Evolutionary conservation across 768 basidiomycete genomes (phyloP), one percentile per base, ranked within the genome.

Genomic region (Boletus coccyginus): DNA sequence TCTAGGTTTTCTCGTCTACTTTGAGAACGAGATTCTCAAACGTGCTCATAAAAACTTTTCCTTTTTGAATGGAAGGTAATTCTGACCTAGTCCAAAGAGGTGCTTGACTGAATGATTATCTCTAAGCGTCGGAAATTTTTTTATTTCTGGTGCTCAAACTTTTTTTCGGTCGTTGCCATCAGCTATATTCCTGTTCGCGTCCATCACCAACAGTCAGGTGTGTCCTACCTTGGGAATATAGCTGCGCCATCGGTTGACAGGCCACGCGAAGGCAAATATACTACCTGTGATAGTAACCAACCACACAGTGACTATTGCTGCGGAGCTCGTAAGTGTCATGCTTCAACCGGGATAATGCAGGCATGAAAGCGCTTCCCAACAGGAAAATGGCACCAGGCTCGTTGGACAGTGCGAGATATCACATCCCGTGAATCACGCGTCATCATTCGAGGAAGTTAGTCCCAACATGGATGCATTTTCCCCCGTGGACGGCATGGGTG

Each of bases 381-480:
- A 91, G 89, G 84, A 86, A 66, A 83, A 94, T 62, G 90, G 90
- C 12, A 74, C 80, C 31, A 83, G 79, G 48, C 81, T 98, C 42
- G 85, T 95, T 41, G 94, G 94, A 16, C 94, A 97, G 73, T 96
- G 93, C 68, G 89, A 93, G 64, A 94, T 96, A 61, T 94, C 93
- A 3, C 94, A 96, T 70, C 94, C 94, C 5, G 81, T 88, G 39
- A 57, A 71, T 29, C 69, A 66, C 29, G 51, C 59, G 27, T 43
- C 70, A 47, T 61, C 68, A 33, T 65, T 75, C 42, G 60, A 71
- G 51, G 66, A 66, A 35, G 69, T 73, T 27, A 8, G n/a, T 48
- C 45, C 52, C 33, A 36, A 67, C n/a, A 68, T 74, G 19, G 77
- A 78, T 38, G 68, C 74, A 29, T 62, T 70, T 53, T 82, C 81